Conservation (phyloP, 2,329 filamentous ascomycete genomes). For the Cladosporium oxysporum region DNA sequence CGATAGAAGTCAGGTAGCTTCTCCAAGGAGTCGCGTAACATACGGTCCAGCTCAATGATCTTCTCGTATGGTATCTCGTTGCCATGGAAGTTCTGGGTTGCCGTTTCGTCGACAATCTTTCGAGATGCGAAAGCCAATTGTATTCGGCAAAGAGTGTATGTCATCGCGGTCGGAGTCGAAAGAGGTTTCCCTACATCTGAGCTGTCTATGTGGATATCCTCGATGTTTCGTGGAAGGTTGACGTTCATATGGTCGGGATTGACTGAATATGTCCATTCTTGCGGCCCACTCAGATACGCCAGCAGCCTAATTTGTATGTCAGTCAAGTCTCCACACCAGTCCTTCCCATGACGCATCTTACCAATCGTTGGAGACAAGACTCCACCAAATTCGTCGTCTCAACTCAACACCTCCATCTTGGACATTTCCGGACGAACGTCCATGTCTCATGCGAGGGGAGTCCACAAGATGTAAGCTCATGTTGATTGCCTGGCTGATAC, state of each 20-base stretch:
- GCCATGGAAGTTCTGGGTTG: background rate
- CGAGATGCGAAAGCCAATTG: background rate
- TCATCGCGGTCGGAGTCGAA: background rate
- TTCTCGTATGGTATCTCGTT: conserved; percentile 3
- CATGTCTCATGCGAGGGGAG: background rate
- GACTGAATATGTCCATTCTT: conserved; percentile 13
- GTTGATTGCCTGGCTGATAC: conserved; percentile 1
- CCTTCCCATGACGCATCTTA: background rate
- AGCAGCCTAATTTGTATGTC: background rate
- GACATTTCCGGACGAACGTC: too few relatives aligned
- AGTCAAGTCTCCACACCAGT: background rate
- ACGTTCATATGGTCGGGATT: conserved; percentile 11
- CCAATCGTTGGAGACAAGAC: conserved; percentile 12
- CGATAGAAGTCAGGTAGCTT: conserved; percentile 8
- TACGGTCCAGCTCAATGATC: background rate
- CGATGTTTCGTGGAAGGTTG: background rate
- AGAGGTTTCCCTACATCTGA: background rate
- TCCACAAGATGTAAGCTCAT: conserved; percentile 11
- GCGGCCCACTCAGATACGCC: conserved; percentile 1
- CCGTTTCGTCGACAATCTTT: background rate
- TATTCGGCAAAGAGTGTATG: conserved; percentile 3
- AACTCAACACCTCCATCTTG: background rate
- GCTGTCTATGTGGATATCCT: background rate
- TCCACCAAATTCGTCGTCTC: conserved; percentile 13
- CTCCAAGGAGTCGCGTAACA: background rate